Conservation (phyloP, 768 basidiomycete species). For the Boletellus ananiceps region DNA sequence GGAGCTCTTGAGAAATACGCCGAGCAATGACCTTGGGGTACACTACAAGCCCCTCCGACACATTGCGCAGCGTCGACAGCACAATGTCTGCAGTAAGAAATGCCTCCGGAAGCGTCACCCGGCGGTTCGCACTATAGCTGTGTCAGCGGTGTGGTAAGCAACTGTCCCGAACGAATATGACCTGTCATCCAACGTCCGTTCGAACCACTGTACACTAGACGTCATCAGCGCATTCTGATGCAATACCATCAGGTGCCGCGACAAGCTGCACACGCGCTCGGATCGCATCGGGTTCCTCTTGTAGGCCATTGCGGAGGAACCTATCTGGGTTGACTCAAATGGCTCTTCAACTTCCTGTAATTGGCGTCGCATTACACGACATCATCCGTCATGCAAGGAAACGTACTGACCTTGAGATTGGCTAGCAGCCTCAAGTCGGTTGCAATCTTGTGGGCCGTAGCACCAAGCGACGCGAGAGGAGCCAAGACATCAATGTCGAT, state of each 20-base stretch:
- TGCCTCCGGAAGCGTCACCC: slow-evolving; percentile 94
- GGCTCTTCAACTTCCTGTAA: slow-evolving; percentile 93
- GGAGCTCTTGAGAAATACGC: slow-evolving; percentile 89
- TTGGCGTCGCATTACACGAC: slow-evolving; percentile 1
- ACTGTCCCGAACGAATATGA: slow-evolving; percentile 24
- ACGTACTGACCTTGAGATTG: slow-evolving; percentile 68
- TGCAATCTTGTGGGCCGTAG: slow-evolving; percentile 96
- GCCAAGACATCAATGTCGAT: slow-evolving; percentile 92
- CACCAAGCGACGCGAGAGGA: slow-evolving; percentile 85
- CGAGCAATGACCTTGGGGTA: slow-evolving; percentile 94
- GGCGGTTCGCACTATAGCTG: slow-evolving; percentile 77
- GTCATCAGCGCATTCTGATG: slow-evolving; percentile 98
- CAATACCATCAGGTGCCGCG: slow-evolving; percentile 93
- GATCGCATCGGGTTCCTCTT: slow-evolving; percentile 99
- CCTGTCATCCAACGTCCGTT: slow-evolving; percentile 97
- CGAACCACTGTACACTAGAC: slow-evolving; percentile 94
- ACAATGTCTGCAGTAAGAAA: slow-evolving; percentile 97
- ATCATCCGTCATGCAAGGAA: neutral
- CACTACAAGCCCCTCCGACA: slow-evolving; percentile 98
- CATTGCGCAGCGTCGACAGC: slow-evolving; percentile 91
- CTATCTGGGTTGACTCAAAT: slow-evolving; percentile 98
- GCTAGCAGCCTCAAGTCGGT: slow-evolving; percentile 93
- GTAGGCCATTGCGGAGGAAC: slow-evolving; percentile 97
- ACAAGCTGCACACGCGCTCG: slow-evolving; percentile 93
- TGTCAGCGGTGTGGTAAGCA: slow-evolving; percentile 4